phyloP scores from a whole-genome alignment of 306 rosid genomes.

The Mucuna pruriens region DNA sequence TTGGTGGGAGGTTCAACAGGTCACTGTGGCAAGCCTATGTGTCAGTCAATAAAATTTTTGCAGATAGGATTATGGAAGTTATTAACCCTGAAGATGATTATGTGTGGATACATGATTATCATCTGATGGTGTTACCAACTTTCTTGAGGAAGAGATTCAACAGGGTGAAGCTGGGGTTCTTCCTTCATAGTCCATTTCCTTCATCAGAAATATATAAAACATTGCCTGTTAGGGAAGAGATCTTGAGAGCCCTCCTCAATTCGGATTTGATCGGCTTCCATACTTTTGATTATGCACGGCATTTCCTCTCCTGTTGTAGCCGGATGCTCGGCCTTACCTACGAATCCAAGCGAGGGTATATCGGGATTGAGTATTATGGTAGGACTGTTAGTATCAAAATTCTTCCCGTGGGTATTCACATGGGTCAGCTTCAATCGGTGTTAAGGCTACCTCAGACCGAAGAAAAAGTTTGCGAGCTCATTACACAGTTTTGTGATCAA shows the following conservation, averaged over 20 bases:
- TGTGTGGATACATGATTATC: conserved; percentile 93
- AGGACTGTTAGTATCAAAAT: conserved; percentile 84
- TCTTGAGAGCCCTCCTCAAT: conserved; percentile 76
- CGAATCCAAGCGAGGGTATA: conserved; percentile 83
- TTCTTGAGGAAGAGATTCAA: conserved; percentile 88
- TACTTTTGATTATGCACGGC: conserved; percentile 86
- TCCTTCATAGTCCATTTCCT: conserved; percentile 87
- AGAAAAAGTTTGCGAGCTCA: conserved; percentile 47
- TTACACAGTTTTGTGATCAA: conserved; percentile 47
- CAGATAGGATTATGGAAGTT: conserved; percentile 89
- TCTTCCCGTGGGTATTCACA: conserved; percentile 86
- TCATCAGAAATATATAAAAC: conserved; percentile 83
- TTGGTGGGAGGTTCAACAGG: conserved; percentile 80
- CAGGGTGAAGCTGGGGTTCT: conserved; percentile 78
- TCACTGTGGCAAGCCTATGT: conserved; percentile 82
- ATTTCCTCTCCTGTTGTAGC: conserved; percentile 85
- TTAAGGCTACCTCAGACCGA: conserved; percentile 63
- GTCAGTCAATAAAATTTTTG: conserved; percentile 80
- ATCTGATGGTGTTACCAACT: conserved; percentile 83
- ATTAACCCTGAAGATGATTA: conserved; percentile 86
- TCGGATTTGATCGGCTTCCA: conserved; percentile 88
- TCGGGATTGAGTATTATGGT: conserved; percentile 84
- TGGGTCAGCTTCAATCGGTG: conserved; percentile 79
- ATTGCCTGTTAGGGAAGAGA: conserved; percentile 80
- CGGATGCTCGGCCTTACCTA: conserved; percentile 82